Evolutionary conservation across 495 filamentous ascomycete genomes (phyloP).

Genomic region (Chaetomium tenue): DNA sequence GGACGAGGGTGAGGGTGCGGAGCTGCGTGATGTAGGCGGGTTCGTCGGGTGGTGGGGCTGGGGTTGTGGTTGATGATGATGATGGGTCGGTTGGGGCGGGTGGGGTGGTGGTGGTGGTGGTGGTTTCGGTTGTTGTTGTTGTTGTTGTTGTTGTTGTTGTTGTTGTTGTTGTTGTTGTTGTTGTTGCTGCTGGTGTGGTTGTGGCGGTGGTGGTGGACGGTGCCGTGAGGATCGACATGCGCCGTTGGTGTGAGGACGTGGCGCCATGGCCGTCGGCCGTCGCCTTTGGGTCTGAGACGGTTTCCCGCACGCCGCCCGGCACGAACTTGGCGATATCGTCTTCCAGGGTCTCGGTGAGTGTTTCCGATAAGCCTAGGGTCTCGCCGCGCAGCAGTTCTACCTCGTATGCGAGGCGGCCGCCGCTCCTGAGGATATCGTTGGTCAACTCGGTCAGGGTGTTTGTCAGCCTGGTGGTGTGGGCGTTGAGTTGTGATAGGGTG

Average conservation of each 20-base stretch:
- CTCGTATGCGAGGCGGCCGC: constrained; percentile 85
- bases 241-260: constrained; percentile 30
- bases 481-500: constrained; percentile 78
- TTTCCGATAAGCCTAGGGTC: constrained; percentile 70
- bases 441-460: constrained; percentile 80
- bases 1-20: constrained; percentile 78
- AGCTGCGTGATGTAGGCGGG: constrained; percentile 73
- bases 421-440: constrained; percentile 88
- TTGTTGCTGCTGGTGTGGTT: constrained; percentile 2
- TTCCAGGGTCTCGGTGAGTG: constrained; percentile 66
- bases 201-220: not conserved
- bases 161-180: not conserved
- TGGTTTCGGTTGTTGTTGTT: not conserved
- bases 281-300: constrained; percentile 19
- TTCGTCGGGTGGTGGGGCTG: constrained; percentile 38
- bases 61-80: constrained; percentile 4
- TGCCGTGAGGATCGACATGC: constrained; percentile 13
- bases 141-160: not conserved
- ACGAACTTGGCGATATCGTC: constrained; percentile 70
- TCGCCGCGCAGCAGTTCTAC: constrained; percentile 92
- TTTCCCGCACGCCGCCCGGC: constrained; percentile 47
- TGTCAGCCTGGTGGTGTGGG: constrained; percentile 82
- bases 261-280: constrained; percentile 10
- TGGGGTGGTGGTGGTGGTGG: constrained; percentile 5
- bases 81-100: not conserved